Conservation (phyloP, 1,284 basidiomycete species). For the Microbotryomycetes sp. region DNA sequence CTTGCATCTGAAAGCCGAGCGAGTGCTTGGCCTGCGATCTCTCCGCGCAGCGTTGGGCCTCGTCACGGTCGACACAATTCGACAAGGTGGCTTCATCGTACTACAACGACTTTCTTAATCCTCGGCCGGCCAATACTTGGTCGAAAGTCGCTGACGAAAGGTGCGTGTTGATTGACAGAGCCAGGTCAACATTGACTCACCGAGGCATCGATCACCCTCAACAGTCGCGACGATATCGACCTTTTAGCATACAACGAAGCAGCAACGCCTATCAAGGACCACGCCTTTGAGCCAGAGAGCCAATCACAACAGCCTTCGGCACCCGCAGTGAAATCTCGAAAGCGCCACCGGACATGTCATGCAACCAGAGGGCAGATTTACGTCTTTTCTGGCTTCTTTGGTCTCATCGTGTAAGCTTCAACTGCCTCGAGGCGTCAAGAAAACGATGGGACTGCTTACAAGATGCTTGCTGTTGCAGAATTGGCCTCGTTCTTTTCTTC, state of each 20-base stretch:
- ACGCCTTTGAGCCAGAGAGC: too few relatives aligned
- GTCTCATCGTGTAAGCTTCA: not conserved
- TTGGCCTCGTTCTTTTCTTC: conserved; percentile 28
- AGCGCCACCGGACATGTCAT: not conserved
- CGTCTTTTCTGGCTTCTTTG: not conserved
- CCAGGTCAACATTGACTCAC: too few relatives aligned
- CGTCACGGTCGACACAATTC: too few relatives aligned
- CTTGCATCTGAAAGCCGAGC: not conserved
- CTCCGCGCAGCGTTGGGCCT: too few relatives aligned
- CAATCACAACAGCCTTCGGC: not conserved
- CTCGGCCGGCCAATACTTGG: not conserved
- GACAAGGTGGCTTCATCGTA: not conserved
- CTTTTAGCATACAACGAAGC: not conserved
- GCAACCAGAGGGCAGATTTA: not conserved
- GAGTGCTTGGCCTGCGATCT: not conserved
- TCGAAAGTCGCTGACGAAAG: too few relatives aligned
- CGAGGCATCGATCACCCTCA: too few relatives aligned
- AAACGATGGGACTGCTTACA: too few relatives aligned
- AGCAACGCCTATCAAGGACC: too few relatives aligned
- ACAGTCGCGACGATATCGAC: not conserved
- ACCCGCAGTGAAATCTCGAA: not conserved
- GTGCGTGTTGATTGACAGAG: too few relatives aligned
- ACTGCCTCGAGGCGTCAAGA: too few relatives aligned
- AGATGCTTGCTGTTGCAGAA: too few relatives aligned
- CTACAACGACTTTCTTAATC: conserved; percentile 1